These are phyloP conservation scores for Cryptococcus deneoformans DNA, from an alignment of 1,284 basidiomycete species.

Conservation along the genomic window DNA sequence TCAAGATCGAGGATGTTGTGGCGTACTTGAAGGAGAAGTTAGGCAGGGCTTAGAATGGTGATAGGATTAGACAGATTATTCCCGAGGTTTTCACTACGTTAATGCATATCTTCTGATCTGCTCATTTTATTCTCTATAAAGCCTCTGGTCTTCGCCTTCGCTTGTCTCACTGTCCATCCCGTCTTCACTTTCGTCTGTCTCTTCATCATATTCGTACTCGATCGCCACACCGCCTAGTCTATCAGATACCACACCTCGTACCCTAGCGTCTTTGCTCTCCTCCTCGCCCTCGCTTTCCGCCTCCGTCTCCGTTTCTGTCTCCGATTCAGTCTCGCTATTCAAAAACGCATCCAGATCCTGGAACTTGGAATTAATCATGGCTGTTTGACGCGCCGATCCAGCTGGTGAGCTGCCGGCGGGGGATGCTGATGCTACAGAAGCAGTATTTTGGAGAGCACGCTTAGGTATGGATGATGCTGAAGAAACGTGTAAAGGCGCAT, in stretches of 20 bases:
- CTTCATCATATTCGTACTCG: conserved; percentile 29
- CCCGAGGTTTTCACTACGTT: too few species aligned
- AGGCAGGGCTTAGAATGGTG: conserved; percentile 4
- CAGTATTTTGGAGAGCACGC: background rate
- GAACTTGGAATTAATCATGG: conserved; percentile 31
- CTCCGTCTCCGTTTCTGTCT: conserved; percentile 32
- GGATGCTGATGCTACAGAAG: background rate
- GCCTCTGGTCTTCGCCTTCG: conserved; percentile 6
- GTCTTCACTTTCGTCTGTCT: conserved; percentile 8
- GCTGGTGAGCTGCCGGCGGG: conserved; percentile 20
- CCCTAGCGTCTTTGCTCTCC: background rate
- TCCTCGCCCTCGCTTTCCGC: conserved; percentile 36
- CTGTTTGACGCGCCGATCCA: conserved; percentile 12
- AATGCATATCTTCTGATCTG: background rate
- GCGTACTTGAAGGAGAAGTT: conserved; percentile 57
- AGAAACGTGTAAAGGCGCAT: conserved; percentile 2
- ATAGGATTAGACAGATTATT: too few species aligned
- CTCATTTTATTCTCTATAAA: conserved; percentile 5
- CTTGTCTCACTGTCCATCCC: conserved; percentile 3
- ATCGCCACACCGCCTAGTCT: conserved; percentile 21
- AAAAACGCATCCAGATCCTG: conserved; percentile 49
- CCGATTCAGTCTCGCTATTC: conserved; percentile 40
- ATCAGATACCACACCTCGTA: background rate
- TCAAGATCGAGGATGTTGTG: conserved; percentile 66
- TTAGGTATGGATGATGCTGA: background rate